Conservation (phyloP, 768 basidiomycete species). For the Coprinellus micaceus region DNA sequence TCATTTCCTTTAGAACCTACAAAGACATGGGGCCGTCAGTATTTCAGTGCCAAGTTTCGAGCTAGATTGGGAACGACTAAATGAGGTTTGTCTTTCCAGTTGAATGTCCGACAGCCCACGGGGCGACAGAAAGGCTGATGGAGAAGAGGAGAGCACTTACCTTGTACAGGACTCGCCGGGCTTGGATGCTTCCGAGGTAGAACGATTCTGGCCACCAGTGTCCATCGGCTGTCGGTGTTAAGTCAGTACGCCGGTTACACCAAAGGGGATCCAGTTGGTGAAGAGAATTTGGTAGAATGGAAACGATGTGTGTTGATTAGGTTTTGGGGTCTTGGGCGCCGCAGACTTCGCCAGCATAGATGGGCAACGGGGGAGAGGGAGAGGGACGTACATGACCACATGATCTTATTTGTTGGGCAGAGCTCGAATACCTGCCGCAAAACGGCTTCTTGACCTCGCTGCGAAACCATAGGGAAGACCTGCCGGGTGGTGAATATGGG, state of each 20-base stretch:
- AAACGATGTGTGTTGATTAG: not conserved
- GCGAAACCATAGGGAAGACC: slow-evolving; percentile 67
- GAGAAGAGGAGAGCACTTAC: slow-evolving; percentile 29
- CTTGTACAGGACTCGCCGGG: slow-evolving; percentile 56
- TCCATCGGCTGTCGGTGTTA: slow-evolving; percentile 62
- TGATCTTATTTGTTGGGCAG: slow-evolving; percentile 70
- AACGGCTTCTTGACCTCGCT: slow-evolving; percentile 55
- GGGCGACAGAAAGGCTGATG: not conserved
- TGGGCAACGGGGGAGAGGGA: not conserved
- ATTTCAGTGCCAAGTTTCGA: too few species aligned
- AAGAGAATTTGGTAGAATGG: not conserved
- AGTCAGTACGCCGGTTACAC: too few species aligned
- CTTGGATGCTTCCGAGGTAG: slow-evolving; percentile 64
- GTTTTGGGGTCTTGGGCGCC: not conserved
- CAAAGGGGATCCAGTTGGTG: too few species aligned
- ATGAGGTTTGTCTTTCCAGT: too few species aligned
- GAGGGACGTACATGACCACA: slow-evolving; percentile 70
- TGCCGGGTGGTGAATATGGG: slow-evolving; percentile 14
- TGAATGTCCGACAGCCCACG: not conserved
- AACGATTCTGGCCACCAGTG: slow-evolving; percentile 78
- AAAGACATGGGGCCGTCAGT: not conserved
- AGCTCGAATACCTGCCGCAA: slow-evolving; percentile 67
- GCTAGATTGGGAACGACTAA: too few species aligned
- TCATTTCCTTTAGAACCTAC: slow-evolving; percentile 55
- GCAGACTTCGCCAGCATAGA: not conserved